Percentiles rank a stretch among this genome's conserved stretches.
Conservation (phyloP, 192 early-diverging fungal genomes). For the Backusella tuberculispora region DNA sequence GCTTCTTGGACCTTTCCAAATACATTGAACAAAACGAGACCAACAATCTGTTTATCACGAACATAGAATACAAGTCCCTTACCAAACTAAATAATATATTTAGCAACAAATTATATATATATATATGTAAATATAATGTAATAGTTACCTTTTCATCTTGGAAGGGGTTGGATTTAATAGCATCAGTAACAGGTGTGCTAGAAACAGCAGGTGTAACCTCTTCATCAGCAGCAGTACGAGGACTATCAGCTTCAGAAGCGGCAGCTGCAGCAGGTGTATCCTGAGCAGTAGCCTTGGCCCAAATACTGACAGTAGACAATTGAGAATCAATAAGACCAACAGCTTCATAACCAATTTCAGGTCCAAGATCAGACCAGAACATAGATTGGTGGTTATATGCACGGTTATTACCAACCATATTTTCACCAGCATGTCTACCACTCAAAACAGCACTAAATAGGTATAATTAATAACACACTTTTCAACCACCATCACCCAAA, state of each 20-base stretch:
- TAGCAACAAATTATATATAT: background rate
- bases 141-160: constrained; percentile 28
- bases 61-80: constrained; percentile 68
- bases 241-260: constrained; percentile 38
- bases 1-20: constrained; percentile 66
- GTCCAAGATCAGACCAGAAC: constrained; percentile 64
- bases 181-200: constrained; percentile 38
- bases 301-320: constrained; percentile 62
- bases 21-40: constrained; percentile 62
- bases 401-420: constrained; percentile 57
- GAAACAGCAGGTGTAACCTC: constrained; percentile 37
- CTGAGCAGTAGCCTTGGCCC: constrained; percentile 55
- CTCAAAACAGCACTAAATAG: constrained; percentile 52
- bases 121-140: background rate
- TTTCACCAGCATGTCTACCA: constrained; percentile 64
- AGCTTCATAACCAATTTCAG: constrained; percentile 59
- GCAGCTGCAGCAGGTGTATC: constrained; percentile 36
- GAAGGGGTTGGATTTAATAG: constrained; percentile 13
- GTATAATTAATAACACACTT: background rate
- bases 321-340: constrained; percentile 62
- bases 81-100: constrained; percentile 43
- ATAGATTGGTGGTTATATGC: constrained; percentile 64
- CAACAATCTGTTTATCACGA: constrained; percentile 56
- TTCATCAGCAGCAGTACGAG: constrained; percentile 34
- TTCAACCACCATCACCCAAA: background rate